Evolutionary conservation across 257 asterid species (phyloP).

Genomic region (Echium plantagineum): DNA sequence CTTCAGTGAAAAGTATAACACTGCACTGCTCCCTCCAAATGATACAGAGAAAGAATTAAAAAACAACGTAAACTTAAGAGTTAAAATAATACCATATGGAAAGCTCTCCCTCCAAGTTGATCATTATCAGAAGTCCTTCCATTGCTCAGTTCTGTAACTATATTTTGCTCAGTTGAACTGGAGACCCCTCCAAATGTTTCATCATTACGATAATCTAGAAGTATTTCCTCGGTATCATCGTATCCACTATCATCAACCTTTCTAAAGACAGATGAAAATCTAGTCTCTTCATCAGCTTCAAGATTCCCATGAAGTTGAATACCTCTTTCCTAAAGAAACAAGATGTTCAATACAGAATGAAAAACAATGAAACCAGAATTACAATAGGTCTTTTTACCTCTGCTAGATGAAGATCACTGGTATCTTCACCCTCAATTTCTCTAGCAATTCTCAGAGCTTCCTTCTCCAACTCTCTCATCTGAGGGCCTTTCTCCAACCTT

Average conservation of each 20-base stretch:
- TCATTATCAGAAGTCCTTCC: constrained; percentile 25
- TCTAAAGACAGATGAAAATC: constrained; percentile 72
- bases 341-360: constrained; percentile 13
- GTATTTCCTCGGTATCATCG: constrained; percentile 60
- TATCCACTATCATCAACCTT: constrained; percentile 71
- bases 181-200: constrained; percentile 73
- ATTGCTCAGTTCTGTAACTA: constrained; percentile 22
- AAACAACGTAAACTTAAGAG: not conserved
- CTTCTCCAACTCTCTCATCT: constrained; percentile 71
- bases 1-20: too few relatives aligned
- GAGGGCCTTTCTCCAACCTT: constrained; percentile 90
- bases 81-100: constrained; percentile 30
- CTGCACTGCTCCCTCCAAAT: too few relatives aligned
- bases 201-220: constrained; percentile 54
- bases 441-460: constrained; percentile 77
- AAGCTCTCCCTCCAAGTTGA: constrained; percentile 33
- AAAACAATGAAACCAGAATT: not conserved
- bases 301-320: constrained; percentile 45
- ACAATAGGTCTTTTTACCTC: constrained; percentile 46
- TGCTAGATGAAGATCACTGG: constrained; percentile 92
- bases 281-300: constrained; percentile 87
- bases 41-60: constrained; percentile 1
- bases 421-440: constrained; percentile 91
- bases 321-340: constrained; percentile 68
- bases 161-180: constrained; percentile 30